Evolutionary conservation across 2,329 filamentous ascomycete species (phyloP).

Genomic region (Fusarium tupiense): DNA sequence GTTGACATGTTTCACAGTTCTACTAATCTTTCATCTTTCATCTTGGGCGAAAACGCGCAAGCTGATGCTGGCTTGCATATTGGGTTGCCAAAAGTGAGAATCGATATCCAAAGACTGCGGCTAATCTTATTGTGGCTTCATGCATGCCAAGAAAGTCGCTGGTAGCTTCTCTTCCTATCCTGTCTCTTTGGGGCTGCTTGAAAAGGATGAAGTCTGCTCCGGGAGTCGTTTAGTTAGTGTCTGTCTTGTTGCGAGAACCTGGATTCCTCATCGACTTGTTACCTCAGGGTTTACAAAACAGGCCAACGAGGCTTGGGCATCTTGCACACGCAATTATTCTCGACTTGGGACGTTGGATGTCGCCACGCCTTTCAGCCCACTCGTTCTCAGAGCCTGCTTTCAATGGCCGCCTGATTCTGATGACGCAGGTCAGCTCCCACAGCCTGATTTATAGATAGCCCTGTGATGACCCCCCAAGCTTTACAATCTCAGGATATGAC

Average conservation of each 20-base stretch:
- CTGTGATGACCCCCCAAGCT: too few species aligned
- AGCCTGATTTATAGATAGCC: not conserved
- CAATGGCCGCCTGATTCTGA: not conserved
- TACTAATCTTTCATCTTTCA: not conserved
- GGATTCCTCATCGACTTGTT: too few species aligned
- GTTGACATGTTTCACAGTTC: not conserved
- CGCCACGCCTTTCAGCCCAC: not conserved
- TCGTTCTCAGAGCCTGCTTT: not conserved
- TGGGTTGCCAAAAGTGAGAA: not conserved
- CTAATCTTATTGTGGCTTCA: not conserved
- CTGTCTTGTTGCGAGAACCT: too few species aligned
- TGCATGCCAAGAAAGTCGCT: not conserved
- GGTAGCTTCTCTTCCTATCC: not conserved
- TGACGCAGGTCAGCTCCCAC: not conserved
- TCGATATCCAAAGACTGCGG: not conserved
- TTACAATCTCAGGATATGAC: rapidly evolving
- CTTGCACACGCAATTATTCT: not conserved
- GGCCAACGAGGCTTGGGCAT: not conserved
- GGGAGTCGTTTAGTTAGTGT: too few species aligned
- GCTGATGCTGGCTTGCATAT: not conserved
- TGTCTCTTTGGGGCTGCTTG: not conserved
- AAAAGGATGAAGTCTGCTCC: not conserved
- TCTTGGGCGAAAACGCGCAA: not conserved
- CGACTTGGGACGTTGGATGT: not conserved
- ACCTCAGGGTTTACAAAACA: not conserved